These are phyloP conservation scores for Fusarium euwallaceae DNA, from an alignment of 2,329 filamentous ascomycete species.

Conservation along the genomic window DNA sequence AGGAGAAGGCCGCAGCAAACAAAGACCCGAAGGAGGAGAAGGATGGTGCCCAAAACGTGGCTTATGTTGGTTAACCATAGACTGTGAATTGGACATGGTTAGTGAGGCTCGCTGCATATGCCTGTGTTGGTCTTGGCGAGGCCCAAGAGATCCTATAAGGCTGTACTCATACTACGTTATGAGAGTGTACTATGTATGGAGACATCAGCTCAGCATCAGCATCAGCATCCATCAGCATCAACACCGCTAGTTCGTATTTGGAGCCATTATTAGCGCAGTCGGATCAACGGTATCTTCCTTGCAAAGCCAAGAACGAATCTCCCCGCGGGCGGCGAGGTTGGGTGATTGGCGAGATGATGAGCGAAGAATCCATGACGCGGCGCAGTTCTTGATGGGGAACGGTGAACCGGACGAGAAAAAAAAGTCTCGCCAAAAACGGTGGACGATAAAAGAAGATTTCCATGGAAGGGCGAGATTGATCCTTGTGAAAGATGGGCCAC, in stretches of 20 bases:
- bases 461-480: constrained; percentile 9
- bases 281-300: constrained; percentile 8
- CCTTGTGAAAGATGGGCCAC: constrained; percentile 18
- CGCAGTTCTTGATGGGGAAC: constrained; percentile 15
- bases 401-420: constrained; percentile 12
- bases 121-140: background rate
- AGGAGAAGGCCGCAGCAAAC: background rate
- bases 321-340: background rate
- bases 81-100: background rate
- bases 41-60: background rate
- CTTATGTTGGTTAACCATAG: background rate
- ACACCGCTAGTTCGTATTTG: constrained; percentile 4
- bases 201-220: background rate
- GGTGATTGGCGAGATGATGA: constrained; percentile 31
- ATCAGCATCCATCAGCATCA: background rate
- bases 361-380: constrained; percentile 24
- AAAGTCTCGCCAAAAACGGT: constrained; percentile 1
- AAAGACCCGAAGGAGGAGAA: background rate
- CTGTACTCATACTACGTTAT: background rate
- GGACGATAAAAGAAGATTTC: constrained; percentile 3
- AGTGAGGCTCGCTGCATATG: background rate
- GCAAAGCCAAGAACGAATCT: constrained; percentile 24
- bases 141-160: background rate
- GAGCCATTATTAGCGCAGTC: constrained; percentile 5
- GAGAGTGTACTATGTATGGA: background rate